These are phyloP conservation scores for Ophioceras dolichostomum DNA, from an alignment of 2,329 filamentous ascomycete genomes.

Conservation along the genomic window DNA sequence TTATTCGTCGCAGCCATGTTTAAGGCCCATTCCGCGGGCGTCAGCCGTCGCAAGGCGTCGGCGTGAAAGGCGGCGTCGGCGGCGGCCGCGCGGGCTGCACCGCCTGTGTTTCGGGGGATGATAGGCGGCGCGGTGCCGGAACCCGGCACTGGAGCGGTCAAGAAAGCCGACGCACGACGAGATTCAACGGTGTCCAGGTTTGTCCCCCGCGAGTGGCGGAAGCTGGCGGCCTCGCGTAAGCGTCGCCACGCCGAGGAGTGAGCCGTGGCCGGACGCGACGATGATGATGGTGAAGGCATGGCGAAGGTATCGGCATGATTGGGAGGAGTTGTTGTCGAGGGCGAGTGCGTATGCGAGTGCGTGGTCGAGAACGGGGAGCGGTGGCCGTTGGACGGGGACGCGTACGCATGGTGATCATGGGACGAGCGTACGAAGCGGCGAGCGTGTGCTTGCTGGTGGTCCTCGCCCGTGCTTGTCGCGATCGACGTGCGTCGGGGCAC, in stretches of 20 bases:
- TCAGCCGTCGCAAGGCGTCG: conserved; percentile 23
- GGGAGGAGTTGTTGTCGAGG: conserved; percentile 10
- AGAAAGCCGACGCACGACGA: conserved; percentile 18
- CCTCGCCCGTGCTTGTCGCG: conserved; percentile 16
- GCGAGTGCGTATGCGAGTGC: conserved; percentile 3
- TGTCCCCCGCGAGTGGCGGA: conserved; percentile 27
- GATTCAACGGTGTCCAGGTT: conserved; percentile 22
- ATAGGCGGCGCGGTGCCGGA: conserved; percentile 42
- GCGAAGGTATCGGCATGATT: too few relatives aligned
- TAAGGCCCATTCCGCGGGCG: conserved; percentile 26
- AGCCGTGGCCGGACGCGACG: conserved; percentile 28
- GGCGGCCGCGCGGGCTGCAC: conserved; percentile 46
- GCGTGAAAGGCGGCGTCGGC: conserved; percentile 41
- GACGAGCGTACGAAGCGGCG: conserved; percentile 8
- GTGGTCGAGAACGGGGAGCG: background rate
- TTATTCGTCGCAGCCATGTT: background rate
- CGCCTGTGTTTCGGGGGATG: conserved; percentile 46
- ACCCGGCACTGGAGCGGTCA: conserved; percentile 26
- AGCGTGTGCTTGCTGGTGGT: conserved; percentile 7
- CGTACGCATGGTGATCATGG: conserved; percentile 16
- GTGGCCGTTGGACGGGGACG: background rate
- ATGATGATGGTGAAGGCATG: too few relatives aligned
- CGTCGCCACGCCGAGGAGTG: conserved; percentile 37
- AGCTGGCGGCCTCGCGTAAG: conserved; percentile 37
- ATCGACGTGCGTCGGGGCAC: conserved; percentile 35